A percentile compares a stretch with the other conserved stretches of the same genome.
These are phyloP conservation scores for Pseudotsuga menziesii DNA, from an alignment of 75 land plant genomes.

Conservation along the genomic window DNA sequence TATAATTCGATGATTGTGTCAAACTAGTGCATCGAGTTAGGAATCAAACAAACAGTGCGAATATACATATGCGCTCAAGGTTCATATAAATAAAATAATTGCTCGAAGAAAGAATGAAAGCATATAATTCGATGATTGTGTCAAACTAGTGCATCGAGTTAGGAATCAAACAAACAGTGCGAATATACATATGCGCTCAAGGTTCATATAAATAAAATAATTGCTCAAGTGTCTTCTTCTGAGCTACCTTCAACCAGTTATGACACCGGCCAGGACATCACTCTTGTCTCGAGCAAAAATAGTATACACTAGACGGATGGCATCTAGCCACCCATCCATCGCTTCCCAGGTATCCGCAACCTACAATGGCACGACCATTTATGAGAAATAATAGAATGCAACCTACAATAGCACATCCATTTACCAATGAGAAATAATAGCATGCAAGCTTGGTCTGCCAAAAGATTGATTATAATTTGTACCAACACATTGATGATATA, in stretches of 20 bases:
- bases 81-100: neutral
- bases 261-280: constrained; percentile 82
- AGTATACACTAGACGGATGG: constrained; percentile 90
- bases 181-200: too few relatives aligned
- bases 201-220: neutral
- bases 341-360: constrained; percentile 94
- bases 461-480: neutral
- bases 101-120: too few relatives aligned
- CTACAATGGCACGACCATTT: constrained; percentile 29
- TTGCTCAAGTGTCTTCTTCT: neutral
- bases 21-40: too few relatives aligned
- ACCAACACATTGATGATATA: neutral
- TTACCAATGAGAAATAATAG: neutral
- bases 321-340: constrained; percentile 91
- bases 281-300: constrained; percentile 85
- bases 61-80: too few relatives aligned
- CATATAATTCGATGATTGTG: too few relatives aligned
- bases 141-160: too few relatives aligned
- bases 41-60: too few relatives aligned
- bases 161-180: too few relatives aligned
- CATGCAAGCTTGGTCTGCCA: neutral
- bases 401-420: constrained; percentile 42
- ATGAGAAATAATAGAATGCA: constrained; percentile 20
- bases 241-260: constrained; percentile 55
- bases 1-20: too few relatives aligned